Evolutionary conservation across 768 basidiomycete species (phyloP), one percentile per base, ranked within the genome.

Genomic region (Austroboletus eburneus): DNA sequence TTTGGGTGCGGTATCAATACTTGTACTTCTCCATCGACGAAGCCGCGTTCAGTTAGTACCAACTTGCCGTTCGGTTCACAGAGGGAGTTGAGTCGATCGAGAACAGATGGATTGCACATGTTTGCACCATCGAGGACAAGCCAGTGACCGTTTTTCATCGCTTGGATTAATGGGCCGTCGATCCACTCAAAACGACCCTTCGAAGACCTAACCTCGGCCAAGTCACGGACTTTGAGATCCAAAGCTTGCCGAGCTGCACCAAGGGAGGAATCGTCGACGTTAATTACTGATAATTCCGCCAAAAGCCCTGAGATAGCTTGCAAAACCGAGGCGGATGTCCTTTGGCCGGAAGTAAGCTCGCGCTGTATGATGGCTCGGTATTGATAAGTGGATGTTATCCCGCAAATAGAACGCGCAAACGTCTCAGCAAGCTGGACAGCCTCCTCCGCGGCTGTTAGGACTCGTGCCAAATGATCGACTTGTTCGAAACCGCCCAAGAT

Each of bases 401-500:
- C 54, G 54, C 46, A 37, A 49, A 53, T 2, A 51, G 68, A 67
- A 30, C 77, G 74, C 32, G 72, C 58, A 27, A 68, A 59, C 8
- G 53, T 47, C 22, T 79, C 72, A 3, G 74, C 48, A 1, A 76
- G 49, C 21, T 51, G 49, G 18, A 79, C 51, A 5, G 75, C 54
- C 16, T 75, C 66, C 24, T 74, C 68, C 10, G 78, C 58, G 9
- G 76, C 46, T 16, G 59, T 57, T 9, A 67, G 43, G 34, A 61
- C 42, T 23, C 72, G 74, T 29, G 70, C 68, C n/a, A 65, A 67
- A 30, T 61, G 44, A 62, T 92, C 87, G 22, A 85, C 80, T 67
- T 98, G 95, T 67, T 99, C 96, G 59, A 97, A 98, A 63, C 89
- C 87, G 27, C 96, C 96, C 36, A 99, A 70, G 27, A 99, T 83